Evolutionary conservation across 306 rosid genomes (phyloP).

Genomic region (Cucumis cinereus): DNA sequence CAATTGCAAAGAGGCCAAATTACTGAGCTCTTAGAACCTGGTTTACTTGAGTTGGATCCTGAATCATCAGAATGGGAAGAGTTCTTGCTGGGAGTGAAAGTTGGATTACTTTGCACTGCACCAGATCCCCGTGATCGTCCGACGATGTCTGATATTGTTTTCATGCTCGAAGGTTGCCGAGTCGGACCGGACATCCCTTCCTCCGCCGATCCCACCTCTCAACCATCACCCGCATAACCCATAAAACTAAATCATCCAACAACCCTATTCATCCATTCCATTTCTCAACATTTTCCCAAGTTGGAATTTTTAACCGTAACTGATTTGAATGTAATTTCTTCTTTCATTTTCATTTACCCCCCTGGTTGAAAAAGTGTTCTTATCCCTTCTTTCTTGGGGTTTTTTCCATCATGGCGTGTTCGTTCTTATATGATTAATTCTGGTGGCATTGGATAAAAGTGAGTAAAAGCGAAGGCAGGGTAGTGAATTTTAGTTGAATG

Average conservation of each 20-base stretch:
- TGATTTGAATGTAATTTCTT: slow-evolving; percentile 4
- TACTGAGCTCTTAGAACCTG: slow-evolving; percentile 76
- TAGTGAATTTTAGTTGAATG: neutral
- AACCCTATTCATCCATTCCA: neutral
- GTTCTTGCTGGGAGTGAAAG: slow-evolving; percentile 82
- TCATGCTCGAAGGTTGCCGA: slow-evolving; percentile 98
- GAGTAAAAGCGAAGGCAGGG: neutral
- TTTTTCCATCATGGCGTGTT: neutral
- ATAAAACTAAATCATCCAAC: neutral
- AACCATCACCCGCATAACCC: slow-evolving; percentile 50
- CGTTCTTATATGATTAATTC: slow-evolving; percentile 5
- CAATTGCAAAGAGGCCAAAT: slow-evolving; percentile 84
- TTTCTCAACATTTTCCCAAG: neutral
- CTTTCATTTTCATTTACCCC: neutral
- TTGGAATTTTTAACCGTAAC: slow-evolving; percentile 3
- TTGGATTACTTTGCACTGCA: slow-evolving; percentile 84
- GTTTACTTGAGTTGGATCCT: slow-evolving; percentile 82
- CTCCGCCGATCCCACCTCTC: slow-evolving; percentile 86
- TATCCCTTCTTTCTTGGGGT: neutral
- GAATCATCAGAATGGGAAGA: slow-evolving; percentile 98
- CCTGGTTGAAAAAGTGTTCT: neutral
- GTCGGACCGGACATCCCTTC: slow-evolving; percentile 83
- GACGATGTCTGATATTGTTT: slow-evolving; percentile 88
- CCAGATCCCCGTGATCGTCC: slow-evolving; percentile 89
- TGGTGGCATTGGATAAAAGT: neutral